Base-by-base conservation (phyloP, 805 yeast genomes). In the Millerozyma acaciae region DNA sequence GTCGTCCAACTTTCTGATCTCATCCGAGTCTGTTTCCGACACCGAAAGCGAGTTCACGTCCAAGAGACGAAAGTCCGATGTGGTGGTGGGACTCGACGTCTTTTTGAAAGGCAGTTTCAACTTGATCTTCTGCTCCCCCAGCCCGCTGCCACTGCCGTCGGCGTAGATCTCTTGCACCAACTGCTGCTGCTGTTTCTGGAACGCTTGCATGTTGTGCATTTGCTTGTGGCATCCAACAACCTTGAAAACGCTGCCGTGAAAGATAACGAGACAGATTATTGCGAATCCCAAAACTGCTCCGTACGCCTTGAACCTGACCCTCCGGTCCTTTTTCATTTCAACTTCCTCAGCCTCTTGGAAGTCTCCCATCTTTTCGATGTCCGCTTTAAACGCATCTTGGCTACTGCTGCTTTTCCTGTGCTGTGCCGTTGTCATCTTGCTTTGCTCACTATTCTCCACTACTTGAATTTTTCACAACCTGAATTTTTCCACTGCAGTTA, bases 1-100 rank as follows among this genome's bases (percentile, higher is more conserved):
- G 26, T 35, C 36, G 17, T 35, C 29, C 19, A 36, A 20, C 21
- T 36, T 36, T 29, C 33, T 20, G 15, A 22, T 16, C 21, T 32
- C 38, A 13, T 28, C 32, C 21, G 14, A 4, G 16, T 19, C 33
- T 3, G 17, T 20, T 13, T 24, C 17, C 9, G 24, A 13, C n/a
- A 17, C 29, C 12, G 34, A 30, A 18, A 34, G 25, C 5, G 37
- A 16, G 28, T 21, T 22, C 27, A 28, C 30, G 27, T 35, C 35
- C 16, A 32, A 31, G 17, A 35, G 22, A 10, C 18, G 20, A 16
- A 29, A 32, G 14, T 35, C 39, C 8, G 23, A 16, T 6, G 26
- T 24, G 7, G 37, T 21, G 18, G 23, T 28, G 13, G 20, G 16
- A 3, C 25, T 12, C 26, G 15, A 12, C 12, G 12, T 25, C 17